Evolutionary conservation across 345 rosid genomes (phyloP), one percentile per base, ranked within the genome.

Genomic region (Cardamine resedifolia): DNA sequence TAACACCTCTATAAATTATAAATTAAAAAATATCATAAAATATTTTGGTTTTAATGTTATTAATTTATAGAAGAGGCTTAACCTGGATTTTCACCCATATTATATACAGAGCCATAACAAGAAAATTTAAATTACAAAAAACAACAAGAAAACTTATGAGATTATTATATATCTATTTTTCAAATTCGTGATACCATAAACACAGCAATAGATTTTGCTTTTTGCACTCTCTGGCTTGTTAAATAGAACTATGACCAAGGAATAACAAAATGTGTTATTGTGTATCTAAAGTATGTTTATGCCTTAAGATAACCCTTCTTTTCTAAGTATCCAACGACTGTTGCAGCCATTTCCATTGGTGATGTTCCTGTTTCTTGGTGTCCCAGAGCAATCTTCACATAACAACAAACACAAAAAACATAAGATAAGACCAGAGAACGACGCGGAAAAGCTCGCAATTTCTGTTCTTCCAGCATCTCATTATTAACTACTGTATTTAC

Each of bases 261-360:
- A 18, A 61, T 53, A 61, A 62, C 71, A 63, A 47, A 34, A 36
- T 28, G 20, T 43, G 48, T 6, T 43, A 3, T 6, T 63, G 45
- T 44, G 59, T 28, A 16, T 7, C 15, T 59, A 18, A 41, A 52
- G 27, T 63, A 43, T 47, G 27, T 34, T 84, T 80, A 87, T 41
- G 85, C 88, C 33, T 65, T 64, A 66, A 88, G 83, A 77, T 80
- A 88, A 2, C 95, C 95, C 72, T 85, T 83, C 63, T 77, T 81
- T 58, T 88, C 90, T 82, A 92, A 76, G 83, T 87, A 90, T 51
- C 79, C 78, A 39, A 86, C 77, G 41, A 92, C 89, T 19, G 74
- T 75, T 68, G 81, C 88, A 47, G 91, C 96, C 92, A 88, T 82
- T 45, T 85, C 86, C 39, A 59, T 55, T 0, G 96, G 98, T 8